These are phyloP conservation scores for Nigrospora sphaerica DNA, from an alignment of 2,329 filamentous ascomycete genomes.

Conservation along the genomic window DNA sequence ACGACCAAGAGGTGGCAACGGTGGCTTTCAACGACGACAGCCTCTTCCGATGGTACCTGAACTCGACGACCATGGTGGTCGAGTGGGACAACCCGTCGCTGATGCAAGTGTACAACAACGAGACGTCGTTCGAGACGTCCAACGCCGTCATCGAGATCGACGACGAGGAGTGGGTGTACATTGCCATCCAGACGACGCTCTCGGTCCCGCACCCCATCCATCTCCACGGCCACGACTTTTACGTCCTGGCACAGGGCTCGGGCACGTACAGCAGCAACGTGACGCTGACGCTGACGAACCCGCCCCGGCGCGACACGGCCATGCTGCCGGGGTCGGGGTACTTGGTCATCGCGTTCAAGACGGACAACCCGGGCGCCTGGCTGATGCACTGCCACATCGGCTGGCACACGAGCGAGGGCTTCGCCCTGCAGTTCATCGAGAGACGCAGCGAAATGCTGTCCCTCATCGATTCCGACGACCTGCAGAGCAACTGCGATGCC, in stretches of 20 bases:
- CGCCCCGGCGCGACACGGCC: conserved; percentile 39
- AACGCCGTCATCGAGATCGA: conserved; percentile 21
- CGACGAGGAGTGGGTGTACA: conserved; percentile 23
- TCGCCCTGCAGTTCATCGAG: conserved; percentile 44
- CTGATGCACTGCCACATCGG: conserved; percentile 32
- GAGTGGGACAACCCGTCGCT: conserved; percentile 41
- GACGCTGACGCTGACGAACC: conserved; percentile 30
- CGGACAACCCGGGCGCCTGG: conserved; percentile 40
- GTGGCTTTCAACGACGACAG: conserved; percentile 16
- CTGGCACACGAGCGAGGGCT: conserved; percentile 40
- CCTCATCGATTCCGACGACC: conserved; percentile 9
- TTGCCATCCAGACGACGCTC: conserved; percentile 21
- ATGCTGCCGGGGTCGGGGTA: conserved; percentile 36
- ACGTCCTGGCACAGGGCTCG: conserved; percentile 23
- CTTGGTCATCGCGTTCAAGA: conserved; percentile 39
- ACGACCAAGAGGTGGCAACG: conserved; percentile 16
- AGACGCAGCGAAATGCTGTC: conserved; percentile 16
- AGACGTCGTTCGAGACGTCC: conserved; percentile 14
- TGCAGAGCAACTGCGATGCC: conserved; percentile 17
- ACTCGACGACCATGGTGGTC: conserved; percentile 36
- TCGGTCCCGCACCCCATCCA: conserved; percentile 29
- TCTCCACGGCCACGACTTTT: conserved; percentile 37
- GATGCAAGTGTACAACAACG: conserved; percentile 16
- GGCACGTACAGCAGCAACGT: conserved; percentile 19
- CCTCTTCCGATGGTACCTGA: conserved; percentile 41